Conservation (phyloP, 176 grass and related monocot species). For the Puya raimondii region DNA sequence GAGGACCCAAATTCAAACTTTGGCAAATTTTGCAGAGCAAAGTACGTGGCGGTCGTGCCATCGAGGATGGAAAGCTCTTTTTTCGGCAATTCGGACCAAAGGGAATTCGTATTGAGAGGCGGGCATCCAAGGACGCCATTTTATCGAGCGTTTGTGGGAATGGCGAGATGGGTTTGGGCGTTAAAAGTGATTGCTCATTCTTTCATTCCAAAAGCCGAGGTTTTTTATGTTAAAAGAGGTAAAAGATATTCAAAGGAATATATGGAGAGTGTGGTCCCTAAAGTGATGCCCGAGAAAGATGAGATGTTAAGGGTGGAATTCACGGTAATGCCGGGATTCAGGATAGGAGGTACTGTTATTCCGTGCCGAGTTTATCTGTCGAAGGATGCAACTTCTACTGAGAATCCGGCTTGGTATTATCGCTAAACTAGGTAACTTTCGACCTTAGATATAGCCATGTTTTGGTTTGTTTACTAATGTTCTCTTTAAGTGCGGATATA, state of each 20-base stretch:
- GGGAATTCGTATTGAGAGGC: constrained; percentile 43
- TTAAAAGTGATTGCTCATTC: constrained; percentile 35
- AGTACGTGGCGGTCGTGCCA: constrained; percentile 44
- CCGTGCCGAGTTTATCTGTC: constrained; percentile 59
- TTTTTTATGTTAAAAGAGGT: constrained; percentile 54
- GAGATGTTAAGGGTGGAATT: constrained; percentile 47
- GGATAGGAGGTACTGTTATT: constrained; percentile 57
- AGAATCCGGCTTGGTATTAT: neutral
- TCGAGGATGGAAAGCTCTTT: constrained; percentile 60
- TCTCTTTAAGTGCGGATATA: neutral
- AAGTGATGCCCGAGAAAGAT: constrained; percentile 19
- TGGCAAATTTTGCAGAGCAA: constrained; percentile 65
- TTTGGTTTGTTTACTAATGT: no score
- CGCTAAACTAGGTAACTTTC: neutral
- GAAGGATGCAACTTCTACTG: constrained; percentile 1
- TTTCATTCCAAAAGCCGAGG: constrained; percentile 58
- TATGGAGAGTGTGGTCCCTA: constrained; percentile 58
- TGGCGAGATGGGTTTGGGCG: constrained; percentile 69
- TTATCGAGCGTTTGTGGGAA: constrained; percentile 51
- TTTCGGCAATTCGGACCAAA: constrained; percentile 68
- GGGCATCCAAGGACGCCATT: constrained; percentile 86
- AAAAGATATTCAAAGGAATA: constrained; percentile 35
- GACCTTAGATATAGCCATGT: neutral
- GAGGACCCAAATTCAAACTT: constrained; percentile 46
- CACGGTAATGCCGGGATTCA: constrained; percentile 76